Percentiles rank a stretch among this genome's conserved stretches.
These are phyloP conservation scores for Backusella circina DNA, from an alignment of 192 early-diverging fungal species.

Conservation along the genomic window DNA sequence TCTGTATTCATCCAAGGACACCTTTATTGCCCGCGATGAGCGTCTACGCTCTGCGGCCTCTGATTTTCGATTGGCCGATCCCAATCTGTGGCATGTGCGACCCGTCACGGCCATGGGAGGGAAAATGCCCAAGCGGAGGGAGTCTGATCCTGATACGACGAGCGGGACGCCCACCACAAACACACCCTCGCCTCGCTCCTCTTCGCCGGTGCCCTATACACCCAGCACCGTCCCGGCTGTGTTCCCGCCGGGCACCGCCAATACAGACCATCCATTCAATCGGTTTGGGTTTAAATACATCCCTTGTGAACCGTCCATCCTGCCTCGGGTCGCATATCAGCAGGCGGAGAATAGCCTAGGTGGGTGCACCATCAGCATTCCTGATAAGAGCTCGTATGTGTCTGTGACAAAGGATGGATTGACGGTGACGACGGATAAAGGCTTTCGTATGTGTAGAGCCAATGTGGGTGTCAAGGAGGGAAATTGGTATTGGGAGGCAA, in stretches of 20 bases:
- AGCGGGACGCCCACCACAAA: constrained; percentile 11
- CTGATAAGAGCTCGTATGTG: constrained; percentile 59
- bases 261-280: constrained; percentile 53
- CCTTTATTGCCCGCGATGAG: constrained; percentile 55
- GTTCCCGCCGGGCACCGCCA: constrained; percentile 1
- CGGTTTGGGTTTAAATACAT: constrained; percentile 58
- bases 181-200: constrained; percentile 34
- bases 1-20: constrained; percentile 59
- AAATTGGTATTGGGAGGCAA: constrained; percentile 61
- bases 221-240: constrained; percentile 2
- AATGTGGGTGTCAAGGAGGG: constrained; percentile 60
- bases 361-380: constrained; percentile 45
- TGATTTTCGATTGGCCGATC: constrained; percentile 53
- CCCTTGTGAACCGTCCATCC: constrained; percentile 47
- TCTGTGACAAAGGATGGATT: constrained; percentile 51
- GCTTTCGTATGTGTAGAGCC: constrained; percentile 61
- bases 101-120: constrained; percentile 36
- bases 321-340: constrained; percentile 45
- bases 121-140: not conserved
- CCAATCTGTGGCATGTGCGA: constrained; percentile 59
- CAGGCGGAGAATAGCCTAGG: constrained; percentile 42
- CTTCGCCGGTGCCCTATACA: constrained; percentile 4
- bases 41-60: constrained; percentile 54
- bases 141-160: constrained; percentile 8
- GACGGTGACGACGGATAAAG: constrained; percentile 58